These are phyloP conservation scores for Orbilia oligospora DNA, from an alignment of 2,329 filamentous ascomycete species.

Conservation along the genomic window DNA sequence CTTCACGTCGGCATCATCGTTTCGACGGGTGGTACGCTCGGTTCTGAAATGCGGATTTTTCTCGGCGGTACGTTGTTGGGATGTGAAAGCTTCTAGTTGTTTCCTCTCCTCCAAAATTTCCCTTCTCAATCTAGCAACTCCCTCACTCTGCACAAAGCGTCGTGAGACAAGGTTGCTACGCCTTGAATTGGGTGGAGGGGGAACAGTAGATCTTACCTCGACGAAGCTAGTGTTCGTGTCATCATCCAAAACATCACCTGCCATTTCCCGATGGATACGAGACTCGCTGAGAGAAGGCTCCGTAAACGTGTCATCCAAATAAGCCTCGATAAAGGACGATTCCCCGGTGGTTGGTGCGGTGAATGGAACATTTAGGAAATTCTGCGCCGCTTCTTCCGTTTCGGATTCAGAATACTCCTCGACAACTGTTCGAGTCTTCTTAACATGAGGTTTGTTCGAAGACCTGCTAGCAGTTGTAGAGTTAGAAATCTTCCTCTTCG, in stretches of 20 bases:
- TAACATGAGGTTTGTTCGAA: constrained; percentile 45
- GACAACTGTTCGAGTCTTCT: constrained; percentile 50
- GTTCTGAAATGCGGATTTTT: constrained; percentile 37
- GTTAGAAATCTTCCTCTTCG: constrained; percentile 54
- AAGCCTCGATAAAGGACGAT: constrained; percentile 24
- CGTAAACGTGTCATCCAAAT: constrained; percentile 56
- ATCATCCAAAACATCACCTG: constrained; percentile 45
- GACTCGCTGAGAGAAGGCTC: constrained; percentile 49
- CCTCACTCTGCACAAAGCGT: constrained; percentile 41
- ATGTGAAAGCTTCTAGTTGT: constrained; percentile 32
- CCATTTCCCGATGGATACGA: constrained; percentile 44
- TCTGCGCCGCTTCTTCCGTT: neutral
- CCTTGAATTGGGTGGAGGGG: constrained; percentile 13
- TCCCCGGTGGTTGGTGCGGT: constrained; percentile 19
- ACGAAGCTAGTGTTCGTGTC: constrained; percentile 52
- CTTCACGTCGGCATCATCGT: constrained; percentile 15
- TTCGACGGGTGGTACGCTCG: constrained; percentile 37
- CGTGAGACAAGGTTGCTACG: constrained; percentile 35
- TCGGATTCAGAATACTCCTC: constrained; percentile 53
- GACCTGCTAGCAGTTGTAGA: constrained; percentile 47
- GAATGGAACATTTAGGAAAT: constrained; percentile 4
- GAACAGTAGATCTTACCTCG: constrained; percentile 37
- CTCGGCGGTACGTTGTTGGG: constrained; percentile 33
- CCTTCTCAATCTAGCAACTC: constrained; percentile 39
- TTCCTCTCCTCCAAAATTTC: constrained; percentile 39